These are phyloP conservation scores for Malassezia arunalokei DNA, from an alignment of 1,284 basidiomycete species.

Conservation along the genomic window DNA sequence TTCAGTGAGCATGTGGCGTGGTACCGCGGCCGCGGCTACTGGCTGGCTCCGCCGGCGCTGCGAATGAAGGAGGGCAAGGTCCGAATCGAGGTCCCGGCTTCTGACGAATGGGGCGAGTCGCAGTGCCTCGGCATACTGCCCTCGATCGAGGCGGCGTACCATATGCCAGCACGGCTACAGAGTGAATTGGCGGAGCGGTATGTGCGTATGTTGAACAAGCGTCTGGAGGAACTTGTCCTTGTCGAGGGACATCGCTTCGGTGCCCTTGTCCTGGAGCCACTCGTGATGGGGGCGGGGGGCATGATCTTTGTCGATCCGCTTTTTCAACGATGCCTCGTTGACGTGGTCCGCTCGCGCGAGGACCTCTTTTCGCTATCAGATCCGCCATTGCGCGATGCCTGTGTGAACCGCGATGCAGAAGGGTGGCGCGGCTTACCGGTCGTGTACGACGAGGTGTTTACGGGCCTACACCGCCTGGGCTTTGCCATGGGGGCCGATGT, in stretches of 20 bases:
- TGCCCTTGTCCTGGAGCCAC: constrained; percentile 77
- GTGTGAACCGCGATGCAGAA: constrained; percentile 15
- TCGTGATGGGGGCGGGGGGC: constrained; percentile 87
- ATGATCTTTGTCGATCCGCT: constrained; percentile 97
- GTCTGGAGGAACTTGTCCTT: constrained; percentile 52
- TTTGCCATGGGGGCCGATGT: constrained; percentile 26
- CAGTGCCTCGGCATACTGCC: constrained; percentile 19
- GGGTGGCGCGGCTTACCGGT: constrained; percentile 69
- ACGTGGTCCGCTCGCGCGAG: constrained; percentile 58
- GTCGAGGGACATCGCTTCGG: constrained; percentile 48
- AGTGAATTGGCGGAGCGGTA: constrained; percentile 57
- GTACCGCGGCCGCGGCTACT: constrained; percentile 82
- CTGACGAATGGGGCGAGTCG: background rate
- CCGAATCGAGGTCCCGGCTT: constrained; percentile 5
- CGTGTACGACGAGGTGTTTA: constrained; percentile 92
- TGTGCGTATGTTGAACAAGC: constrained; percentile 53
- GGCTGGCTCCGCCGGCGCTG: constrained; percentile 76
- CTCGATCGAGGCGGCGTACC: constrained; percentile 60
- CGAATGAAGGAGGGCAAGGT: constrained; percentile 51
- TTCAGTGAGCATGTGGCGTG: constrained; percentile 78
- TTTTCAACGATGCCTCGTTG: constrained; percentile 77
- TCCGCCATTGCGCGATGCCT: constrained; percentile 19
- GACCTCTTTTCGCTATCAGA: constrained; percentile 48
- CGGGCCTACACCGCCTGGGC: constrained; percentile 76
- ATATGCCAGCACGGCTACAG: constrained; percentile 58